Evolutionary conservation across 2,329 filamentous ascomycete species (phyloP), one percentile per base, ranked within the genome.

Genomic region (Chaetoscypha palmicola): DNA sequence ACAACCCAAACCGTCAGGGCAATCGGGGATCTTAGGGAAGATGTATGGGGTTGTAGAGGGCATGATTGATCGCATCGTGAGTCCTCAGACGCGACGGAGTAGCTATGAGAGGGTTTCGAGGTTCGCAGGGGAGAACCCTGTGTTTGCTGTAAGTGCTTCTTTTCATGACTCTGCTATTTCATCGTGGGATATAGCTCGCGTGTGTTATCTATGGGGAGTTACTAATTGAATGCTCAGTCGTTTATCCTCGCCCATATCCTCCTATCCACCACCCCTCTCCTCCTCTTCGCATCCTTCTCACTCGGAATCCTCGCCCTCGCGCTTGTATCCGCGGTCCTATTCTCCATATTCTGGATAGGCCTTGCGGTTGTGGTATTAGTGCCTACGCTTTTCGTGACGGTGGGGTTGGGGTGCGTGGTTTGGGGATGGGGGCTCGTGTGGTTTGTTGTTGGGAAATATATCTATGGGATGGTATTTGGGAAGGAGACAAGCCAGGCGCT

Each of bases 281-380:
- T 80, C 31, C 66, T 89, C 50, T 91, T 92, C 68, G 51, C 73
- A 44, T 67, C 75, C 54, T 88, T 90, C 68, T 70, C 74, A 43
- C 54, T 81, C 31, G 77, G 76, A 30, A 75, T 81, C 47, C 64
- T 81, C 50, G 62, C 80, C 49, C 74, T 87, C 60, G 75, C 81
- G 12, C 59, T 85, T 31, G 65, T 79, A 32, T 71, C 72, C 22
- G 81, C 80, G 10, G 57, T 86, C 30, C 56, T 80, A 44, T 86
- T 86, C 67, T 74, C 76, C 1, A 70, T 84, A 37, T 80, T 84
- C 67, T 82, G 79, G 69, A 72, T 79, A 41, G 77, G 79, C 39
- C 62, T 86, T 34, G 83, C 81, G 2, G 66, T 85, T 9, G 60
- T 86, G 37, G 60, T 90, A 31, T 71, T 92, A 12, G 65, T 86